Base-by-base conservation (phyloP, 2,329 filamentous ascomycete genomes). In the Ampelomyces quisqualis region DNA sequence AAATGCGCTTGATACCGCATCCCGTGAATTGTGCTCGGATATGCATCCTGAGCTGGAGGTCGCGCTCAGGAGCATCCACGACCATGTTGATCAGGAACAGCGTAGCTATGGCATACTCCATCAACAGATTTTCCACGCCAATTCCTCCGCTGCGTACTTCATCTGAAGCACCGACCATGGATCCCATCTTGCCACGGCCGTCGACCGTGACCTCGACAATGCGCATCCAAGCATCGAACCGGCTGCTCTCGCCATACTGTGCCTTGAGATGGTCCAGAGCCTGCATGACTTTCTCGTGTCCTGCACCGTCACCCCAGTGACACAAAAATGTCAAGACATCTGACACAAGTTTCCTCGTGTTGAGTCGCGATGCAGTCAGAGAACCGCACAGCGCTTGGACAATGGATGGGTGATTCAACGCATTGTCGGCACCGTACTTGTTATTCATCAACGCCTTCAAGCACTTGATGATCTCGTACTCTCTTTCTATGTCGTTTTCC, bases 391-490 rank as follows among this genome's bases (percentile, higher is more conserved):
- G 77, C 1, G 93, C 88, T 41, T 94, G 82, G 49, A 96, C 85
- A 49, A 97, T 88, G 64, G 91, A 88, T 63, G 93, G 87, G 64
- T 97, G 90, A 46, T 82, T 77, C 42, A 98, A 76, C 13, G 93
- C 93, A 77, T 98, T 90, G 65, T 98, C 93, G 47, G 93, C 93
- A 47, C 93, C 93, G 67, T 95, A 97, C 68, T 95, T 96, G 79
- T 96, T 98, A 81, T 98, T 98, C 86, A 97, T 95, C 43, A 97
- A 73, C 21, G 90, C 90, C 74, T 97, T 97, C 43, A 98, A 72
- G 73, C 93, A 97, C 73, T 98, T 98, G 65, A 95, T 82, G 49
- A 98, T 95, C 64, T 97, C 93, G 66, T 97, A 97, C 71, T 95
- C 90, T 55, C 86, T 82, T 62, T 96, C 90, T 34, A 93, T 76